A percentile compares a stretch with the other conserved stretches of the same genome.
These are phyloP conservation scores for Exophiala viscosa DNA, from an alignment of 2,329 filamentous ascomycete species.

Conservation along the genomic window DNA sequence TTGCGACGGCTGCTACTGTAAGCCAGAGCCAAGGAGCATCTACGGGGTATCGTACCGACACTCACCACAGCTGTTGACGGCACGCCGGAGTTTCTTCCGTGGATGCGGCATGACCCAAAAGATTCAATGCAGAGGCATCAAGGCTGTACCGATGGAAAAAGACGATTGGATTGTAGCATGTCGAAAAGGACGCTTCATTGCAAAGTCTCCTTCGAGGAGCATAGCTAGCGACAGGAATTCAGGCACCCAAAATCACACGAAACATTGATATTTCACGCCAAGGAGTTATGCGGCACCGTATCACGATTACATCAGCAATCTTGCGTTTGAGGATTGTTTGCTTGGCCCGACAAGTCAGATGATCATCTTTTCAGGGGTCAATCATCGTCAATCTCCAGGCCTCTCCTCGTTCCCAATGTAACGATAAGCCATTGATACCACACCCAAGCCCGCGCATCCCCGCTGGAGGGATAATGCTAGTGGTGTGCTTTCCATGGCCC, in stretches of 20 bases:
- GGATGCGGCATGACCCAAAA: neutral
- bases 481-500: neutral
- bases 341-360: neutral
- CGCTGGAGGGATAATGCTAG: neutral
- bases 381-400: constrained; percentile 5
- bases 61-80: constrained; percentile 5
- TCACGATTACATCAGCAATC: too few relatives aligned
- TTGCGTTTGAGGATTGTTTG: too few relatives aligned
- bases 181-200: neutral
- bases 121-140: neutral
- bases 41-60: neutral
- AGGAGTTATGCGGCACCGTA: too few relatives aligned
- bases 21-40: neutral
- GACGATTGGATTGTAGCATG: neutral
- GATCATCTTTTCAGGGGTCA: neutral
- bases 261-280: too few relatives aligned
- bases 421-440: constrained; percentile 7
- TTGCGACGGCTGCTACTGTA: constrained; percentile 49
- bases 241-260: too few relatives aligned
- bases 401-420: constrained; percentile 19
- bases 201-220: too few relatives aligned
- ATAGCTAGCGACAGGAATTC: too few relatives aligned
- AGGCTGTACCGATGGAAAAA: neutral
- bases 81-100: constrained; percentile 6
- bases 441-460: constrained; percentile 12